Evolutionary conservation across 1,139 yeast species (phyloP).

Genomic region (Scheffersomyces titani): DNA sequence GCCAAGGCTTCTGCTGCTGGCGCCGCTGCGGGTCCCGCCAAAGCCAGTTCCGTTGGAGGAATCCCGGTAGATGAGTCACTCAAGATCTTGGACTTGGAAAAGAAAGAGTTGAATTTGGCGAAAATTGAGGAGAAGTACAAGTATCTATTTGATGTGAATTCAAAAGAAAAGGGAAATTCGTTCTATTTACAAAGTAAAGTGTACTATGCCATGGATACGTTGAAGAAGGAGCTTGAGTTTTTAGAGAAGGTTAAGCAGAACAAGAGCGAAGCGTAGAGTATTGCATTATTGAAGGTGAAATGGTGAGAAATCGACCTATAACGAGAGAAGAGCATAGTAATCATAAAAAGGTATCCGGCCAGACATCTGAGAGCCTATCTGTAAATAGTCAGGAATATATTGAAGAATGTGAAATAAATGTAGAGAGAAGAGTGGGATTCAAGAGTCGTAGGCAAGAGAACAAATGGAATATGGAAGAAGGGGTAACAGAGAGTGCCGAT

Average conservation of each 20-base stretch:
- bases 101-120: slow-evolving; percentile 54
- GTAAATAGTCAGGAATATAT: background rate
- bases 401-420: background rate
- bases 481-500: too few species aligned
- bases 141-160: slow-evolving; percentile 82
- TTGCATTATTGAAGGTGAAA: background rate
- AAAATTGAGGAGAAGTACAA: slow-evolving; percentile 75
- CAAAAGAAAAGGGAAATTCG: slow-evolving; percentile 92
- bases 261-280: slow-evolving; percentile 17
- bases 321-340: background rate
- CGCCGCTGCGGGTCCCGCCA: slow-evolving; percentile 52
- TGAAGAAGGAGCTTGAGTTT: slow-evolving; percentile 48
- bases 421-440: background rate
- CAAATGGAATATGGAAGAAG: background rate
- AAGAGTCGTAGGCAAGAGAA: background rate
- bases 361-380: background rate
- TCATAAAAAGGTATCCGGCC: background rate
- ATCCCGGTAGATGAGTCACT: slow-evolving; percentile 86
- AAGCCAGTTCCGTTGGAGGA: slow-evolving; percentile 64
- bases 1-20: slow-evolving; percentile 84
- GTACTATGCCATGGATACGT: slow-evolving; percentile 61
- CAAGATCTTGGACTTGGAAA: slow-evolving; percentile 82
- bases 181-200: slow-evolving; percentile 92
- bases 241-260: slow-evolving; percentile 33
- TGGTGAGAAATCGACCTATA: too few species aligned